phyloP scores from a whole-genome alignment of 306 rosid species.

The Quercus alba region DNA sequence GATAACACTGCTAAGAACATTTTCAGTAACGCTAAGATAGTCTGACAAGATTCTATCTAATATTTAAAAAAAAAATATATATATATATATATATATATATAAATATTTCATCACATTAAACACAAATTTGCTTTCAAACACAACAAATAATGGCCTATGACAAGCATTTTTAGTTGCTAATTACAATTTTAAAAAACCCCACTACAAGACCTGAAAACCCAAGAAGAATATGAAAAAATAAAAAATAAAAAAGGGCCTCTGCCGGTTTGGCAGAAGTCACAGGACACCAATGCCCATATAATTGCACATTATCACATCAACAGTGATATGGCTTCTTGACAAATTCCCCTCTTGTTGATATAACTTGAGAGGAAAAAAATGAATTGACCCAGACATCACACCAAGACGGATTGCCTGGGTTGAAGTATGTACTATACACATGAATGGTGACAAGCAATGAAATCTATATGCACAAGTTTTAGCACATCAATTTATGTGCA shows the following conservation, averaged over 20 bases:
- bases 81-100: background rate
- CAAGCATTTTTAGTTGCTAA: conserved; percentile 33
- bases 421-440: conserved; percentile 63
- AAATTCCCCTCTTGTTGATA: conserved; percentile 66
- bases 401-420: conserved; percentile 58
- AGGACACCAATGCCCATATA: conserved; percentile 43
- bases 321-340: conserved; percentile 54
- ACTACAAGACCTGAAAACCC: conserved; percentile 39
- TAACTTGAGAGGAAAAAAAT: conserved; percentile 67
- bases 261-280: conserved; percentile 38
- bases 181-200: conserved; percentile 39
- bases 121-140: conserved; percentile 33
- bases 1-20: background rate
- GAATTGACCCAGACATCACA: conserved; percentile 55
- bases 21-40: conserved; percentile 10
- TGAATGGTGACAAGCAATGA: conserved; percentile 25
- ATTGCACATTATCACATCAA: conserved; percentile 49
- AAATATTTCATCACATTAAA: conserved; percentile 35
- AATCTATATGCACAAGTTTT: conserved; percentile 66
- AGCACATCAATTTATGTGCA: conserved; percentile 51
- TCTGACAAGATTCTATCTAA: conserved; percentile 4
- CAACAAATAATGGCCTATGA: conserved; percentile 45
- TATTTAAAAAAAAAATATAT: background rate
- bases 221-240: conserved; percentile 31
- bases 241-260: conserved; percentile 26